Evolutionary conservation across 106 monocot genomes (phyloP).

Genomic region (Allium fistulosum): DNA sequence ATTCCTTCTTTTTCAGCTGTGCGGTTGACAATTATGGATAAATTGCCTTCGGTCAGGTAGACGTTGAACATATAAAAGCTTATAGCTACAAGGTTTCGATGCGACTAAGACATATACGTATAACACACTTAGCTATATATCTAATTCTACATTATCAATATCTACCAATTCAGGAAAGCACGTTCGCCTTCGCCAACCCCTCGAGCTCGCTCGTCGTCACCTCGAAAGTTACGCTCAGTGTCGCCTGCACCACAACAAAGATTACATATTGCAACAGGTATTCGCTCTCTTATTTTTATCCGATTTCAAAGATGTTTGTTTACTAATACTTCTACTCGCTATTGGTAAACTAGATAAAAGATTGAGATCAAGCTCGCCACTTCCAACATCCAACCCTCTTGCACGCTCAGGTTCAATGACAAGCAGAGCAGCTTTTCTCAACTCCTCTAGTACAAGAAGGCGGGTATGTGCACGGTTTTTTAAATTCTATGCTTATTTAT

Average conservation of each 20-base stretch:
- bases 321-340: not conserved
- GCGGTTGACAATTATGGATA: slow-evolving; percentile 36
- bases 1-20: slow-evolving; percentile 17
- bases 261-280: slow-evolving; percentile 23
- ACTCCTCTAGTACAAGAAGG: slow-evolving; percentile 30
- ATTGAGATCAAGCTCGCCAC: slow-evolving; percentile 31
- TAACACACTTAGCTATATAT: no score
- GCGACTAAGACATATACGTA: not conserved
- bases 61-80: not conserved
- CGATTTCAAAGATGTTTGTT: not conserved
- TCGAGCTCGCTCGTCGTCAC: slow-evolving; percentile 51
- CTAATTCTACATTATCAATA: not conserved
- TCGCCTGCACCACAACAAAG: slow-evolving; percentile 38
- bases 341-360: slow-evolving; percentile 34
- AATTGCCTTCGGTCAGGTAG: slow-evolving; percentile 55
- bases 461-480: slow-evolving; percentile 31
- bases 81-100: not conserved
- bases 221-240: slow-evolving; percentile 26
- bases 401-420: slow-evolving; percentile 56
- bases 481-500: not conserved
- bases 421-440: slow-evolving; percentile 26
- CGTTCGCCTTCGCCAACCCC: slow-evolving; percentile 20
- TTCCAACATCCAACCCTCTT: slow-evolving; percentile 33
- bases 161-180: slow-evolving; percentile 29
- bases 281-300: not conserved